Conservation (phyloP, 2,329 filamentous ascomycete genomes). For the Calonectria henricotiae region DNA sequence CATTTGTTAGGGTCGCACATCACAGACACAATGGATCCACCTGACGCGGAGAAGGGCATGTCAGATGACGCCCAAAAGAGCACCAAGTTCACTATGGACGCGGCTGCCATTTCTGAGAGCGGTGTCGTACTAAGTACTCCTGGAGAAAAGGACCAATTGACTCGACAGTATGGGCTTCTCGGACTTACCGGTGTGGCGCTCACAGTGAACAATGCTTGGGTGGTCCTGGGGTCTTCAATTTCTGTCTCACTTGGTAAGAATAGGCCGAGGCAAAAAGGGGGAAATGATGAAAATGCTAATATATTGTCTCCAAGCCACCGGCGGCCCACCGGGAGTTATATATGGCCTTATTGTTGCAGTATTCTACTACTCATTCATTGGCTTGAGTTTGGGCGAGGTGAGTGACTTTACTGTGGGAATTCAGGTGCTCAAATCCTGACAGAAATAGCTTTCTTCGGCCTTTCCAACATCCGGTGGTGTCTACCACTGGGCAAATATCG, state of each 20-base stretch:
- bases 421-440: neutral
- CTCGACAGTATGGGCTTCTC: constrained; percentile 48
- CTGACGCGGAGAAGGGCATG: constrained; percentile 35
- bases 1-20: neutral
- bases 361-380: constrained; percentile 50
- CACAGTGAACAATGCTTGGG: constrained; percentile 52
- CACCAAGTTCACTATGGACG: constrained; percentile 33
- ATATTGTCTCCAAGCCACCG: constrained; percentile 40
- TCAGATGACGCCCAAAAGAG: constrained; percentile 33
- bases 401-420: rapidly evolving
- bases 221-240: constrained; percentile 49
- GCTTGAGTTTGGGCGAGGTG: constrained; percentile 48
- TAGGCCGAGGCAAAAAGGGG: neutral
- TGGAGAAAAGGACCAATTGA: constrained; percentile 47
- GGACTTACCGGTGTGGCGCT: constrained; percentile 51
- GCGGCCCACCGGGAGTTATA: constrained; percentile 47
- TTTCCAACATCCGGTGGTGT: constrained; percentile 49
- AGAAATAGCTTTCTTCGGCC: constrained; percentile 44
- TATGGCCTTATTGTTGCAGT: constrained; percentile 48
- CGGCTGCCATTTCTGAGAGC: constrained; percentile 35
- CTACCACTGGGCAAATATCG: constrained; percentile 51
- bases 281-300: constrained; percentile 15
- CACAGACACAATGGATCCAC: neutral
- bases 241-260: constrained; percentile 46
- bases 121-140: constrained; percentile 41